Conservation (phyloP, 768 basidiomycete species). For the Kwoniella shandongensis region DNA sequence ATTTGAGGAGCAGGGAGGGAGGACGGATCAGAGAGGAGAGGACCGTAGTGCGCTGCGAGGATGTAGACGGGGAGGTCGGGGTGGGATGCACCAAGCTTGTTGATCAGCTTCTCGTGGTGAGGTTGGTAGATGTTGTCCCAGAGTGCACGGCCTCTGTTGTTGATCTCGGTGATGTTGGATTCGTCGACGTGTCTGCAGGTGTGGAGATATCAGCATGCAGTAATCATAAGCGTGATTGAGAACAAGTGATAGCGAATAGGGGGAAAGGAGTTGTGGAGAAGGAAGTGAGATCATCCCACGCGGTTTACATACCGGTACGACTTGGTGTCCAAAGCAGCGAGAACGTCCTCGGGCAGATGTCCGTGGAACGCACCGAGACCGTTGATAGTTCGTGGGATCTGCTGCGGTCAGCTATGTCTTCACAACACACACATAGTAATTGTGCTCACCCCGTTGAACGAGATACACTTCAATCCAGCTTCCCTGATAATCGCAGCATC, state of each 20-base stretch:
- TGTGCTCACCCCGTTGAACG: slow-evolving; percentile 59
- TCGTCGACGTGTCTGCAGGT: slow-evolving; percentile 27
- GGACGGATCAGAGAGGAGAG: slow-evolving; percentile 53
- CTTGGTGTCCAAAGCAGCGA: slow-evolving; percentile 63
- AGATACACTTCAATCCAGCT: slow-evolving; percentile 81
- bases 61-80: slow-evolving; percentile 77
- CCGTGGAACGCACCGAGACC: slow-evolving; percentile 73
- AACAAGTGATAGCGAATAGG: no score
- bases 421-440: background rate
- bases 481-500: slow-evolving; percentile 68
- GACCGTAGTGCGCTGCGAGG: slow-evolving; percentile 54
- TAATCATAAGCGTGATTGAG: no score
- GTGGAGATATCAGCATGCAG: slow-evolving; percentile 6
- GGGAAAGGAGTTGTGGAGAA: no score
- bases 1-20: slow-evolving; percentile 48
- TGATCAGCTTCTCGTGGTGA: slow-evolving; percentile 81
- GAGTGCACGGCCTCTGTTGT: slow-evolving; percentile 67
- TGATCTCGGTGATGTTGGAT: slow-evolving; percentile 66
- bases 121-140: slow-evolving; percentile 89
- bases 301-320: slow-evolving; percentile 62
- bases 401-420: slow-evolving; percentile 2
- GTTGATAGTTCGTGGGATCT: slow-evolving; percentile 68
- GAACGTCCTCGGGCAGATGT: slow-evolving; percentile 79
- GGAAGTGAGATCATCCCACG: background rate
- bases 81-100: slow-evolving; percentile 82